Conservation (phyloP, 345 rosid species). For the Syzygium aqueum region DNA sequence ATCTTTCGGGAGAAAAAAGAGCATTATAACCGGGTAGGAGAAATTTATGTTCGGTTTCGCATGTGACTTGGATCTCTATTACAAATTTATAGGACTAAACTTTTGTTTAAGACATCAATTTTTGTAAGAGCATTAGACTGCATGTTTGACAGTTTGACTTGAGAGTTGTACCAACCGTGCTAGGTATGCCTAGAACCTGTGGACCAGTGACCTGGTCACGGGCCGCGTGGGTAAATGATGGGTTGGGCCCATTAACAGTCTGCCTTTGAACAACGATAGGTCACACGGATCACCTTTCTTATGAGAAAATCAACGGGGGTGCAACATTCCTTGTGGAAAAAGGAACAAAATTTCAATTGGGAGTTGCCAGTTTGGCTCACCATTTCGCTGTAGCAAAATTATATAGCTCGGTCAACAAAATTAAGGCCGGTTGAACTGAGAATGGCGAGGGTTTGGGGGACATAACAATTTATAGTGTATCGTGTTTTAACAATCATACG, state of each 20-base stretch:
- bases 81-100: not conserved
- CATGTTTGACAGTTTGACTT: not conserved
- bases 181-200: not conserved
- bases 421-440: not conserved
- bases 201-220: not conserved
- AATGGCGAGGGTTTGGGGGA: not conserved
- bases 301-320: not conserved
- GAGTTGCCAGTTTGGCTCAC: not conserved
- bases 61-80: not conserved
- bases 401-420: not conserved
- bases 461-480: not conserved
- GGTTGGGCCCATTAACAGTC: not conserved
- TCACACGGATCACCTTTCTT: not conserved
- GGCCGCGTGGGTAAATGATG: not conserved
- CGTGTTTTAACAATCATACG: not conserved
- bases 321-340: too few species aligned
- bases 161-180: not conserved
- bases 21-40: not conserved
- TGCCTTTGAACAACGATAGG: not conserved
- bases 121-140: not conserved
- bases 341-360: not conserved
- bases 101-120: not conserved
- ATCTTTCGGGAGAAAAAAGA: not conserved
- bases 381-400: not conserved
- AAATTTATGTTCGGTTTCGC: not conserved